These are phyloP conservation scores for Tripterygium wilfordii DNA, from an alignment of 177 flowering plant species.

Conservation along the genomic window DNA sequence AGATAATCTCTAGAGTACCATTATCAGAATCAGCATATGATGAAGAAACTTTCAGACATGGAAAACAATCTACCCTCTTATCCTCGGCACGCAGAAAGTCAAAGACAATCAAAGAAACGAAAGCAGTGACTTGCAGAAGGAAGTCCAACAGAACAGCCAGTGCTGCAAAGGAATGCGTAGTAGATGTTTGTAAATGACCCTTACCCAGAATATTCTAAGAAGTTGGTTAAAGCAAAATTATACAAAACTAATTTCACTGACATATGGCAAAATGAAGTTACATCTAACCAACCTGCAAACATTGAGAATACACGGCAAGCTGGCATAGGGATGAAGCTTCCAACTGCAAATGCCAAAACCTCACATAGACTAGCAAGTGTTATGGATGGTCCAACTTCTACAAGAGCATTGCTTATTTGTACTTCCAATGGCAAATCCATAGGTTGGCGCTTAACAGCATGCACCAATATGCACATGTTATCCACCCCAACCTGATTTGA, in stretches of 20 bases:
- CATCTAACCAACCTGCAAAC: constrained; percentile 75
- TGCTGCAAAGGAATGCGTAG: constrained; percentile 46
- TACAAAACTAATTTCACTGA: not conserved
- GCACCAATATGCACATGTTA: constrained; percentile 97
- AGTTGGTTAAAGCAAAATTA: not conserved
- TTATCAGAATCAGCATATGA: constrained; percentile 43
- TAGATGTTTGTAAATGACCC: not conserved
- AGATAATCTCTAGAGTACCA: constrained; percentile 39
- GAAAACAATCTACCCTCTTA: constrained; percentile 86
- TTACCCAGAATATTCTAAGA: not conserved
- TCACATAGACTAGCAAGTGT: constrained; percentile 97
- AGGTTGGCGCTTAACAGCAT: constrained; percentile 91
- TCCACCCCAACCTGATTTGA: constrained; percentile 94
- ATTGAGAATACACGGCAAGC: constrained; percentile 98
- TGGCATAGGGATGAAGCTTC: constrained; percentile 97
- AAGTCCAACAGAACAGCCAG: constrained; percentile 96
- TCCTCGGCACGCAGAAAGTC: constrained; percentile 88
- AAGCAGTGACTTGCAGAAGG: constrained; percentile 95
- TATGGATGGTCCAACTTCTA: constrained; percentile 98
- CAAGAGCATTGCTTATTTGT: constrained; percentile 91
- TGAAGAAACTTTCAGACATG: constrained; percentile 62
- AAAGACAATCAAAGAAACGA: constrained; percentile 89
- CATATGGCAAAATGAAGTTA: not conserved
- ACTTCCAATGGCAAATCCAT: constrained; percentile 81
- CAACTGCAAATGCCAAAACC: constrained; percentile 97